Conservation (phyloP, 2,329 filamentous ascomycete species). For the Sporothrix brasiliensis region DNA sequence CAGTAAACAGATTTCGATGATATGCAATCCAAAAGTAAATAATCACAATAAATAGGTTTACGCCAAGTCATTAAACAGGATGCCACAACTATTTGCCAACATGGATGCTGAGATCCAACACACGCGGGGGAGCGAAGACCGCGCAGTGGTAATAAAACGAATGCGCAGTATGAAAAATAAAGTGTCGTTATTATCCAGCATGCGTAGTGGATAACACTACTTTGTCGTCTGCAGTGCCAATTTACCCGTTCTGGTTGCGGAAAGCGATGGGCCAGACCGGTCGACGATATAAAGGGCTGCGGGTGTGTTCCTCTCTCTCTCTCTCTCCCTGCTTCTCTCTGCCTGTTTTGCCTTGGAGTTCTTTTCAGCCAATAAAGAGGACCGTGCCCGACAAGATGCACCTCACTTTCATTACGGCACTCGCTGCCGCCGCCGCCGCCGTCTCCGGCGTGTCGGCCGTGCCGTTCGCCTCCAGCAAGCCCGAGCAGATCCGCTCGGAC, state of each 20-base stretch:
- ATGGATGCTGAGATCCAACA: not conserved
- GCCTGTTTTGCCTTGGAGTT: not conserved
- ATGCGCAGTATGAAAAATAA: not conserved
- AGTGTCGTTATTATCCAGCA: not conserved
- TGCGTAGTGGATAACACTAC: not conserved
- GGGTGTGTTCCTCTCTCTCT: not conserved
- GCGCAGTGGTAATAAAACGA: not conserved
- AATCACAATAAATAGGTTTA: too few relatives aligned
- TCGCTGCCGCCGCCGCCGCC: not conserved
- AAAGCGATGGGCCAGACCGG: slow-evolving; percentile 18
- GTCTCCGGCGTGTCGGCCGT: slow-evolving; percentile 13
- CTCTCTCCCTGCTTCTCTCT: not conserved
- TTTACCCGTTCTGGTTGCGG: slow-evolving; percentile 28
- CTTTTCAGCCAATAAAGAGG: not conserved
- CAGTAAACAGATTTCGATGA: too few relatives aligned
- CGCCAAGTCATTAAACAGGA: too few relatives aligned
- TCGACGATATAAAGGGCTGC: not conserved
- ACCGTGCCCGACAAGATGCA: not conserved
- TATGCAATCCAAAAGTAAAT: too few relatives aligned
- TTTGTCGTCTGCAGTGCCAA: not conserved
- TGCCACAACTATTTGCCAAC: too few relatives aligned
- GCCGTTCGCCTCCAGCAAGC: slow-evolving; percentile 32
- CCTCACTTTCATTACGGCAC: not conserved
- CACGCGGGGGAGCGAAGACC: slow-evolving; percentile 6
- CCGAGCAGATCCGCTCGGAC: slow-evolving; percentile 35